These are phyloP conservation scores for Porpolomopsis calyptriformis DNA, from an alignment of 768 basidiomycete species.

Conservation along the genomic window DNA sequence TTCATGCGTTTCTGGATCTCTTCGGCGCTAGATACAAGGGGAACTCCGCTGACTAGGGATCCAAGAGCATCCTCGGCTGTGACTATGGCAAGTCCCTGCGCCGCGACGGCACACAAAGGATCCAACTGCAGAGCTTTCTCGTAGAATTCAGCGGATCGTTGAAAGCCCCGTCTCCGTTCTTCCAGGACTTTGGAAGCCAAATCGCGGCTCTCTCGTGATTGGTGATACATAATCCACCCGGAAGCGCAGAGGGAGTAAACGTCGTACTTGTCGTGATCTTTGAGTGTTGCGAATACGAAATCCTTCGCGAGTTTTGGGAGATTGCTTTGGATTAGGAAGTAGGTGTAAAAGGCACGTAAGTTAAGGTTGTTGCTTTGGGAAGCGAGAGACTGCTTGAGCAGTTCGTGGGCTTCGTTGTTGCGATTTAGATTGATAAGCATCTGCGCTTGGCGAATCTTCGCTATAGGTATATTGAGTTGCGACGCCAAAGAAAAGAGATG, in stretches of 20 bases:
- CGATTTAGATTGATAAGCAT: conserved; percentile 63
- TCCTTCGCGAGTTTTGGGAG: conserved; percentile 66
- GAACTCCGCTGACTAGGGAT: conserved; percentile 39
- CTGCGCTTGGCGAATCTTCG: conserved; percentile 85
- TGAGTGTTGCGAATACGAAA: conserved; percentile 82
- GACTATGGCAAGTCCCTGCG: conserved; percentile 90
- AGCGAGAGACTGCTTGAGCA: conserved; percentile 80
- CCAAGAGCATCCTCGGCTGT: conserved; percentile 88
- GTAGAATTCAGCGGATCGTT: conserved; percentile 80
- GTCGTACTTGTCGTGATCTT: conserved; percentile 79
- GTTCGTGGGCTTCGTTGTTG: conserved; percentile 72
- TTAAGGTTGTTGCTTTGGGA: conserved; percentile 74
- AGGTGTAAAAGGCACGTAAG: conserved; percentile 85
- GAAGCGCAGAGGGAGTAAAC: conserved; percentile 85
- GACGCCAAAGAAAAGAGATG: conserved; percentile 1
- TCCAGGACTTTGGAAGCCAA: conserved; percentile 42
- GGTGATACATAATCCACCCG: conserved; percentile 77
- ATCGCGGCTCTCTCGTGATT: conserved; percentile 77
- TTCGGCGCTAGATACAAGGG: conserved; percentile 38
- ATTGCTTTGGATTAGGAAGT: conserved; percentile 80
- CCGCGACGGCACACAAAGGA: conserved; percentile 81
- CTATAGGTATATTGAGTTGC: conserved; percentile 30
- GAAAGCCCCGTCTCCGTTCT: conserved; percentile 70
- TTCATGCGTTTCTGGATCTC: conserved; percentile 55
- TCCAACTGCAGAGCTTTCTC: conserved; percentile 84